Evolutionary conservation across 2,329 filamentous ascomycete genomes (phyloP).

Genomic region (Colletotrichum musae): DNA sequence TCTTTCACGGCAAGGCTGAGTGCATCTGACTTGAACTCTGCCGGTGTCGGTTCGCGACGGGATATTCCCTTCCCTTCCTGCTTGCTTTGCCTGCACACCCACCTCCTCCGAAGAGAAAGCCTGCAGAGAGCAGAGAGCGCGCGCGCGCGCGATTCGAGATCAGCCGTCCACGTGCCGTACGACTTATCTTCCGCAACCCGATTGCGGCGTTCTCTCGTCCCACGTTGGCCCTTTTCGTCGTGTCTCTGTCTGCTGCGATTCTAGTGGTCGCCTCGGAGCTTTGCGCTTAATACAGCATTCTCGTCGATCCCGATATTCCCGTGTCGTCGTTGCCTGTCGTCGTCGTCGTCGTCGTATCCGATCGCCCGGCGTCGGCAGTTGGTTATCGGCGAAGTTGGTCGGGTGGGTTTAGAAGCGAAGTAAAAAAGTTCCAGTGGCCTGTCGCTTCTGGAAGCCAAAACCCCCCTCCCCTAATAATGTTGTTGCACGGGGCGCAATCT

Average conservation of each 20-base stretch:
- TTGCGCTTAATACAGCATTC: conserved; percentile 30
- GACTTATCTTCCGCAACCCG: conserved; percentile 1
- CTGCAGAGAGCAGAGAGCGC: neutral
- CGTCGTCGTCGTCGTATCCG: too few relatives aligned
- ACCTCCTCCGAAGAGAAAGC: neutral
- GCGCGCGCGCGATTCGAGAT: conserved; percentile 13
- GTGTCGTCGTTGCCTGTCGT: conserved; percentile 14
- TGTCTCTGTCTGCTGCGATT: conserved; percentile 29
- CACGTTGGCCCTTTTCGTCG: conserved; percentile 19
- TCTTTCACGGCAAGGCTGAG: conserved; percentile 13
- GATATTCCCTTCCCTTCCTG: conserved; percentile 23
- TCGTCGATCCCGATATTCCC: conserved; percentile 1
- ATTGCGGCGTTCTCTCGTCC: conserved; percentile 22
- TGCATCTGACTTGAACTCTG: conserved; percentile 15
- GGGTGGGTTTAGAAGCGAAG: conserved; percentile 12
- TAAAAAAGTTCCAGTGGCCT: conserved; percentile 30
- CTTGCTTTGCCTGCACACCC: neutral
- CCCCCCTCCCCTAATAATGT: conserved; percentile 45
- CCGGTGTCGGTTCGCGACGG: conserved; percentile 26
- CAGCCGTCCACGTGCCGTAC: neutral
- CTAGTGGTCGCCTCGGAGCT: conserved; percentile 25
- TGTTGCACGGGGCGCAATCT: conserved; percentile 54
- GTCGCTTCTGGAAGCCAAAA: conserved; percentile 15
- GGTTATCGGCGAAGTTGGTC: conserved; percentile 4
- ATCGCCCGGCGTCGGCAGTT: conserved; percentile 16